Evolutionary conservation across 352 stramenopile genomes (phyloP), one percentile per base, ranked within the genome.

Genomic region (Globisporangium echinulatum): DNA sequence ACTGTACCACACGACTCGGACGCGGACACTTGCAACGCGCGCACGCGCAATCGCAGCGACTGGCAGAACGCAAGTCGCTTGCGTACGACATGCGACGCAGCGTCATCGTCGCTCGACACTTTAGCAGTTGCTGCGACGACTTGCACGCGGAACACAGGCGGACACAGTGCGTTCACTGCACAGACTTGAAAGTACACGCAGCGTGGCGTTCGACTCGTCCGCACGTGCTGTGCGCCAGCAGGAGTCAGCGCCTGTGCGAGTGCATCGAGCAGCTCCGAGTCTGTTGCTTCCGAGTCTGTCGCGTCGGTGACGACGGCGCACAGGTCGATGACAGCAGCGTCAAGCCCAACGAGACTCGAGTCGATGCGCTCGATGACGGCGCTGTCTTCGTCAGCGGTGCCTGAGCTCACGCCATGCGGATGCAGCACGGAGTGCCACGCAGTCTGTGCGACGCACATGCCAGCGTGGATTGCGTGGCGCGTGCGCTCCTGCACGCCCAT

Each of bases 301-400:
- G 25, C 56, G 68, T 54, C 36, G 66, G 25, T 17, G 43, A 33
- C 13, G 48, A 49, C 10, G n/a, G 77, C 61, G 10, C 57, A 69
- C 25, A 84, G 17, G 5, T 79, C 70, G 17, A 81, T 43, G 2
- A 69, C 44, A 50, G 40, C 53, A 36, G 70, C 68, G 4, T 48
- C 50, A 9, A 75, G n/a, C 17, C 68, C 72, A 13, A 54, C 46
- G 7, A 79, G 14, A n/a, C 69, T 79, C 15, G 68, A 70, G 49
- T 81, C 74, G 6, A 76, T 64, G 11, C 74, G 70, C 53, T 67
- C 60, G 15, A 72, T 54, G 44, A 46, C 25, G 1, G 33, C 17
- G 43, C 11, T 7, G 43, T 48, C 19, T 0, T 25, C 19, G 19
- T 25, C 43, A 17, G 10, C 13, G 54, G 56, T 7, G 42, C 13